Evolutionary conservation across 805 yeast species (phyloP).

Genomic region (Myxozyma kluyveri): DNA sequence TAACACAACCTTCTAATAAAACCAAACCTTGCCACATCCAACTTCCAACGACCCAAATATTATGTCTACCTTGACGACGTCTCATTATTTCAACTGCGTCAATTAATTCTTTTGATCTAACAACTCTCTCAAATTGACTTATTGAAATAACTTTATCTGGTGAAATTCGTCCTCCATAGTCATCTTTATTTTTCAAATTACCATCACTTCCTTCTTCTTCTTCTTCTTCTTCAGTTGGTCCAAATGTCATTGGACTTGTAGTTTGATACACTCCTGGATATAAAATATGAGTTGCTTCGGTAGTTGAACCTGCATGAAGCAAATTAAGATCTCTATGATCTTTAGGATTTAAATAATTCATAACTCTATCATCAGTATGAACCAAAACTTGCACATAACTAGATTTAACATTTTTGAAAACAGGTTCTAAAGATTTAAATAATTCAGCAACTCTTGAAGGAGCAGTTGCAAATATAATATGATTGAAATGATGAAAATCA

Average conservation of each 20-base stretch:
- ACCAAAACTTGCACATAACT: slow-evolving; percentile 18
- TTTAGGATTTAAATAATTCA: slow-evolving; percentile 6
- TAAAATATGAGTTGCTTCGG: slow-evolving; percentile 25
- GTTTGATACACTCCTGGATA: slow-evolving; percentile 25
- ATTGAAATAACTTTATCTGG: slow-evolving; percentile 11
- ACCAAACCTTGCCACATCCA: slow-evolving; percentile 29
- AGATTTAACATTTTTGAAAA: slow-evolving; percentile 10
- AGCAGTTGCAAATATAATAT: slow-evolving; percentile 23
- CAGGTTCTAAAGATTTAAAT: slow-evolving; percentile 7
- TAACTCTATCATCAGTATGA: slow-evolving; percentile 23
- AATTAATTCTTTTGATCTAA: slow-evolving; percentile 16
- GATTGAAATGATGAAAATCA: slow-evolving; percentile 13
- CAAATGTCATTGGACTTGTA: slow-evolving; percentile 14
- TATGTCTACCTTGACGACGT: slow-evolving; percentile 20
- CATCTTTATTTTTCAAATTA: not conserved
- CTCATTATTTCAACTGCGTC: slow-evolving; percentile 19
- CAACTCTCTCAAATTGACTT: slow-evolving; percentile 22
- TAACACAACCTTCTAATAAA: slow-evolving; percentile 24
- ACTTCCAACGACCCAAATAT: slow-evolving; percentile 24
- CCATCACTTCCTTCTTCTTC: not conserved
- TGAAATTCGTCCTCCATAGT: slow-evolving; percentile 20
- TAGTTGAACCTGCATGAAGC: not conserved
- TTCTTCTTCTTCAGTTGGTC: not conserved
- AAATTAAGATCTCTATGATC: slow-evolving; percentile 26
- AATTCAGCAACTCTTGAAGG: slow-evolving; percentile 8